Evolutionary conservation across 2,329 filamentous ascomycete genomes (phyloP).

Genomic region (Chaetoscypha palmicola): DNA sequence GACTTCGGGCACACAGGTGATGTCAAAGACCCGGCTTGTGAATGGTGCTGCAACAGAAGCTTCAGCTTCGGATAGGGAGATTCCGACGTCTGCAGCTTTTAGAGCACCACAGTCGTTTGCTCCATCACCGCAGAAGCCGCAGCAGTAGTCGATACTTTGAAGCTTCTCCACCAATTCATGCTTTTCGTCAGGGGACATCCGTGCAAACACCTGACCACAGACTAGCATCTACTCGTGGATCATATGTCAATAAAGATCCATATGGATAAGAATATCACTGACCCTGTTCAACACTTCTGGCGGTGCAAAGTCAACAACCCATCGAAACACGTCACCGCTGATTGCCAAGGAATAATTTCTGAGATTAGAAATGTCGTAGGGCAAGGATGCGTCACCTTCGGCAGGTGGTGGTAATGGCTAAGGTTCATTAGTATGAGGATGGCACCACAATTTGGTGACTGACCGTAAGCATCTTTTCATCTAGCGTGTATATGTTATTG

Average conservation of each 20-base stretch:
- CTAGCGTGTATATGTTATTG: conserved; percentile 68
- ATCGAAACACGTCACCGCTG: conserved; percentile 90
- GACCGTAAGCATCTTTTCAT: conserved; percentile 68
- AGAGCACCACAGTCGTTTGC: conserved; percentile 96
- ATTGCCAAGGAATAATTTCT: conserved; percentile 84
- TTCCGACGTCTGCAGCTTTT: conserved; percentile 95
- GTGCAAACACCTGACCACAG: conserved; percentile 84
- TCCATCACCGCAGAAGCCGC: conserved; percentile 93
- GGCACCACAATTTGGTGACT: conserved; percentile 18
- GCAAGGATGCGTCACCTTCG: conserved; percentile 72
- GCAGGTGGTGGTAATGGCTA: conserved; percentile 65
- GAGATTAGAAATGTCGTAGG: conserved; percentile 75
- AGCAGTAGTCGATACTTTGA: conserved; percentile 91
- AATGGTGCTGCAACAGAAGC: conserved; percentile 98
- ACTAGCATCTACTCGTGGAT: conserved; percentile 67
- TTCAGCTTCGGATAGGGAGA: conserved; percentile 94
- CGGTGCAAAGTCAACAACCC: conserved; percentile 86
- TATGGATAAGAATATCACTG: conserved; percentile 23
- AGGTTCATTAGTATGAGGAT: conserved; percentile 11
- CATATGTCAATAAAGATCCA: conserved; percentile 10
- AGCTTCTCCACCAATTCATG: conserved; percentile 96
- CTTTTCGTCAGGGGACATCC: conserved; percentile 99
- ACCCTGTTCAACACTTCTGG: conserved; percentile 69
- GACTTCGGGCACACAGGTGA: conserved; percentile 87
- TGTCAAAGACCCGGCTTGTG: conserved; percentile 91